These are phyloP conservation scores for Hygrophorus pudorinus DNA, from an alignment of 768 basidiomycete species.

Conservation along the genomic window DNA sequence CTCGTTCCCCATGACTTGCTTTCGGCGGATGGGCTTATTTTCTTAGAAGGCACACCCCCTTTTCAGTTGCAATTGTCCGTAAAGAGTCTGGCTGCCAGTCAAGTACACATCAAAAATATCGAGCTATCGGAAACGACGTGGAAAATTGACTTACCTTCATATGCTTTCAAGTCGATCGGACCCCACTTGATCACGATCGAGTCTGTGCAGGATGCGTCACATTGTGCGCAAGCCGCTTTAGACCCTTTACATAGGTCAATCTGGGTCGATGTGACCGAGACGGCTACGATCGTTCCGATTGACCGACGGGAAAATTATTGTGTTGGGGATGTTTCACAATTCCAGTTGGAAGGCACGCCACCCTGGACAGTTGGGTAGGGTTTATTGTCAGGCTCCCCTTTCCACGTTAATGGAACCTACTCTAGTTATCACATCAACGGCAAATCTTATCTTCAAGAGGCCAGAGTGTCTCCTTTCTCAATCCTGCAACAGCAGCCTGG, in stretches of 20 bases:
- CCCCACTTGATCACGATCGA: constrained; percentile 75
- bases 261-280: constrained; percentile 94
- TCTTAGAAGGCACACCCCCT: constrained; percentile 78
- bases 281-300: constrained; percentile 83
- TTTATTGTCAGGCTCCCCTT: constrained; percentile 1
- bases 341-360: constrained; percentile 88
- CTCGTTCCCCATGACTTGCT: constrained; percentile 44
- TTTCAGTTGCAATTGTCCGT: constrained; percentile 71
- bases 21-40: constrained; percentile 50
- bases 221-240: constrained; percentile 65
- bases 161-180: constrained; percentile 70
- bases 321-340: constrained; percentile 82
- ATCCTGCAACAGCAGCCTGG: constrained; percentile 75
- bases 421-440: constrained; percentile 74
- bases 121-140: constrained; percentile 42
- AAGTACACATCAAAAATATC: constrained; percentile 48
- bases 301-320: constrained; percentile 75
- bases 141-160: constrained; percentile 62
- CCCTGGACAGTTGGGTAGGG: constrained; percentile 84
- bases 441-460: constrained; percentile 61
- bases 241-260: constrained; percentile 52
- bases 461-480: constrained; percentile 77
- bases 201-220: constrained; percentile 68
- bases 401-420: neutral
- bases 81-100: constrained; percentile 66